phyloP scores from a whole-genome alignment of 352 stramenopile species.

The Pythium rishiriense region DNA sequence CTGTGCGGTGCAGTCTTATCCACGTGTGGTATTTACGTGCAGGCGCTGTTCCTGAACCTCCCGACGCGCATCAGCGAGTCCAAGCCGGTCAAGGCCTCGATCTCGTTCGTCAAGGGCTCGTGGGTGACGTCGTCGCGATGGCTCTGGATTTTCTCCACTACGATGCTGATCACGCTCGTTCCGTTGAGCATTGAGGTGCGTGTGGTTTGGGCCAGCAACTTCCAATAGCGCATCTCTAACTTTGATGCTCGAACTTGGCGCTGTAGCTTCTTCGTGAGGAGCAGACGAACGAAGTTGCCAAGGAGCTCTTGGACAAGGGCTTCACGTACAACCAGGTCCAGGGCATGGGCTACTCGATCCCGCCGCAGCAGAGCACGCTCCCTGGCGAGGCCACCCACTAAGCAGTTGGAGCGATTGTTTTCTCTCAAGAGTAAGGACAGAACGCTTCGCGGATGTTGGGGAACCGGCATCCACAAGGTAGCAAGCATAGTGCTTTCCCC shows the following conservation, averaged over 20 bases:
- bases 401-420: neutral
- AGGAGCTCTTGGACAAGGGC: slow-evolving; percentile 78
- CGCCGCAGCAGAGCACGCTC: slow-evolving; percentile 68
- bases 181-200: slow-evolving; percentile 84
- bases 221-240: neutral
- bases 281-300: slow-evolving; percentile 83
- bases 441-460: neutral
- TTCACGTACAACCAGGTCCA: slow-evolving; percentile 87
- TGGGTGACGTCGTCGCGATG: slow-evolving; percentile 43
- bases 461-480: neutral
- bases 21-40: neutral
- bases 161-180: slow-evolving; percentile 82
- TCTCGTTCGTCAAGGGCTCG: slow-evolving; percentile 61
- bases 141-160: slow-evolving; percentile 83
- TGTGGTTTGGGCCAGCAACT: neutral
- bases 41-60: slow-evolving; percentile 74
- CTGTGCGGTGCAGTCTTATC: neutral
- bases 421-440: neutral
- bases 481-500: neutral
- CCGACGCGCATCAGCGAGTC: slow-evolving; percentile 69
- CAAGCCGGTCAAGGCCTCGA: slow-evolving; percentile 54
- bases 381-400: slow-evolving; percentile 50
- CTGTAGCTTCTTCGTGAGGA: slow-evolving; percentile 75
- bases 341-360: slow-evolving; percentile 80
- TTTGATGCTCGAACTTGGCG: slow-evolving; percentile 7